These are phyloP conservation scores for Mycena filopes DNA, from an alignment of 768 basidiomycete species.

Conservation along the genomic window DNA sequence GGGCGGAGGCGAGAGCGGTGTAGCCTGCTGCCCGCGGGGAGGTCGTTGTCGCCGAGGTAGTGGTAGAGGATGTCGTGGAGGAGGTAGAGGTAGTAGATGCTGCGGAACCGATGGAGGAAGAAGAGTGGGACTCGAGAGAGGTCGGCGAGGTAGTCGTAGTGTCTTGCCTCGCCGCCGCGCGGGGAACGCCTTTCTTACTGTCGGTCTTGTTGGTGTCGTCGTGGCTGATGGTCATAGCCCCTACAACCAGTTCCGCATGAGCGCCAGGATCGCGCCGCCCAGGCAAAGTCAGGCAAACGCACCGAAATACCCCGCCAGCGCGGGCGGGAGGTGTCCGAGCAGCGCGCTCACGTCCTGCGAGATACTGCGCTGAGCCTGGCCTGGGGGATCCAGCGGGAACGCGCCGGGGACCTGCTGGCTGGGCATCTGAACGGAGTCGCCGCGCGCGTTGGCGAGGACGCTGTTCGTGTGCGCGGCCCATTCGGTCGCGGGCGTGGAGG, in stretches of 20 bases:
- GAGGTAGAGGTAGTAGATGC: not conserved
- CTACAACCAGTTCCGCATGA: too few relatives aligned
- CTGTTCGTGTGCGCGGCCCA: not conserved
- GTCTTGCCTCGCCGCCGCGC: not conserved
- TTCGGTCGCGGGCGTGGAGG: constrained; percentile 4
- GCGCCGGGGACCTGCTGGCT: constrained; percentile 2
- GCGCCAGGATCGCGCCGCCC: too few relatives aligned
- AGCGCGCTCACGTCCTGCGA: not conserved
- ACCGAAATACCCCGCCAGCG: constrained; percentile 7
- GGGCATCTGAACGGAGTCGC: not conserved
- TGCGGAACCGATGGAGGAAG: not conserved
- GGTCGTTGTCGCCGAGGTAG: not conserved
- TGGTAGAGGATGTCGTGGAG: not conserved
- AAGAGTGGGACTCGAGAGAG: not conserved
- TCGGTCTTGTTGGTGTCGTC: too few relatives aligned
- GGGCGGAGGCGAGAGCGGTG: not conserved
- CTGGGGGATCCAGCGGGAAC: not conserved
- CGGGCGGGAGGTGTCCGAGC: not conserved
- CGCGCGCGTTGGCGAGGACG: not conserved
- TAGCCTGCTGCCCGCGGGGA: not conserved
- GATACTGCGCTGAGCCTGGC: not conserved
- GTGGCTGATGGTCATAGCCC: not conserved
- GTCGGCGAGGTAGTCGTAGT: too few relatives aligned
- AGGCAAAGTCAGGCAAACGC: not conserved
- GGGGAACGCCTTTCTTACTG: too few relatives aligned